Base-by-base conservation (phyloP, 129 eudicot species). In the Silybum marianum region DNA sequence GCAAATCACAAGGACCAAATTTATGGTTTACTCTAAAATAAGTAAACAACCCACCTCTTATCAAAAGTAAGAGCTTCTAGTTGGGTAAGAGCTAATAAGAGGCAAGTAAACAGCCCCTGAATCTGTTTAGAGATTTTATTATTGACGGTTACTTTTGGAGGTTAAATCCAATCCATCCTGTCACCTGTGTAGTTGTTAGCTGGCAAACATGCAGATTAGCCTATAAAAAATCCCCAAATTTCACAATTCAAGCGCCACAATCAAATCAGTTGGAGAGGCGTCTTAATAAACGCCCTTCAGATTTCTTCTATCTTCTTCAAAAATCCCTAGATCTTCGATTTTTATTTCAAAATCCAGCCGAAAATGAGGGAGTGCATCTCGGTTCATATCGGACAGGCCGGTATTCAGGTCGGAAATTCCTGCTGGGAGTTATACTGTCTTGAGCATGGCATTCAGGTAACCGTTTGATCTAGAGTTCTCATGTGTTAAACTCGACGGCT, bases 331-430 rank as follows among this genome's bases (percentile, higher is more conserved):
- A 81, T 62, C 69, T 7, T 12, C 0, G 40, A 11, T 69, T 12
- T 25, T 25, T 23, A 18, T 77, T 36, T n/a, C 34, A 3, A 16
- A 26, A 60, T 54, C 30, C 70, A 30, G 7, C 25, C 75, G 54
- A 87, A 76, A 67, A 87, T 87, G 90, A 87, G 90, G 67, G 90
- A 87, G 83, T 86, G 89, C 87, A 86, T 86, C 73, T 86, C 89
- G 21, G 81, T 86, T 74, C 89, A 86, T 80, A 86, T 83, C 42
- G 87, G 89, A 12, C 89, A 86, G 65, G 89, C 89, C 42, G 87
- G 87, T 32, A 86, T 86, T 72, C 89, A 86, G 79, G 87, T 86
- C 76, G 89, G 89, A 12, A 83, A 86, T 63, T 80, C 89, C 39
- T 86, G 87, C 75, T 83, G 89, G 89, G 89, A 86, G 62, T 87